These are phyloP conservation scores for Rubus parviflorus DNA, from an alignment of 306 rosid species.

Conservation along the genomic window DNA sequence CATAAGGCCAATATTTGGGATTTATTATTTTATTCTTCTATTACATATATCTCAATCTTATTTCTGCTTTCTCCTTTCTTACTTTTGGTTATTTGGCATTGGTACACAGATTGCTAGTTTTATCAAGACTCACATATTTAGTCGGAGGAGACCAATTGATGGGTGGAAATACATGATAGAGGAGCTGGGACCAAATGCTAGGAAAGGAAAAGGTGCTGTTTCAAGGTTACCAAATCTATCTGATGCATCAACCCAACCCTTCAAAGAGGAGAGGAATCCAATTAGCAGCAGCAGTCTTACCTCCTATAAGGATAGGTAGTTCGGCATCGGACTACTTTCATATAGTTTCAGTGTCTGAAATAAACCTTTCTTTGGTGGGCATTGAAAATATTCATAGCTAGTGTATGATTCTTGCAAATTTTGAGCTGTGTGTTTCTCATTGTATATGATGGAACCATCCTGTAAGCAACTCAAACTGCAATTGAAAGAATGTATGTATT, in stretches of 20 bases:
- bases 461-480: neutral
- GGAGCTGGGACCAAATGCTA: slow-evolving; percentile 93
- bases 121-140: slow-evolving; percentile 89
- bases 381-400: neutral
- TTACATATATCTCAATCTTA: neutral
- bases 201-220: slow-evolving; percentile 87
- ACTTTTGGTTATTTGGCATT: slow-evolving; percentile 1
- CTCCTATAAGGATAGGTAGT: slow-evolving; percentile 50
- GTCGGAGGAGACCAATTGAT: slow-evolving; percentile 89
- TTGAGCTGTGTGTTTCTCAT: neutral
- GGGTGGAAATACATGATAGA: slow-evolving; percentile 99
- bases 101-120: slow-evolving; percentile 89
- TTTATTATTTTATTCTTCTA: too few relatives aligned
- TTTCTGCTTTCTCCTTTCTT: neutral
- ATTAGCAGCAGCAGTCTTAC: slow-evolving; percentile 33
- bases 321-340: neutral
- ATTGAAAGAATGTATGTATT: neutral
- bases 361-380: neutral
- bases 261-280: slow-evolving; percentile 66
- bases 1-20: neutral
- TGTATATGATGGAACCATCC: neutral
- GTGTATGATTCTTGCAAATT: neutral
- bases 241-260: slow-evolving; percentile 88
- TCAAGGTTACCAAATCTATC: slow-evolving; percentile 78
- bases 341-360: neutral